Percentiles rank a stretch among this genome's conserved stretches.
Conservation (phyloP, 2,329 filamentous ascomycete species). For the Coleophoma eucalyptorum region DNA sequence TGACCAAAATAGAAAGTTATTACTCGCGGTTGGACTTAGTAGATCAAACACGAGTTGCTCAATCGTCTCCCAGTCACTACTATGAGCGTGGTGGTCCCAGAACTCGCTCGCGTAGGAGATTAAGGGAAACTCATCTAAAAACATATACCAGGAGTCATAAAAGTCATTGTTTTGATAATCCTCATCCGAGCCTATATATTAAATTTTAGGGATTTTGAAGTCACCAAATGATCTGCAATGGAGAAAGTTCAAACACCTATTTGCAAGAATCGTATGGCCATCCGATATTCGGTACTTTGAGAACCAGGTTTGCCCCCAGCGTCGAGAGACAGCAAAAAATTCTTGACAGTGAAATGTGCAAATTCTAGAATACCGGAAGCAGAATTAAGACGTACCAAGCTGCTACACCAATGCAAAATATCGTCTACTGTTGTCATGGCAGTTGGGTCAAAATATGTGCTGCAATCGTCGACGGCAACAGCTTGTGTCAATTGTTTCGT, state of each 20-base stretch:
- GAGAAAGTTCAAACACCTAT: neutral
- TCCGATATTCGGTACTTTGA: slow-evolving; percentile 1
- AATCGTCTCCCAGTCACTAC: too few relatives aligned
- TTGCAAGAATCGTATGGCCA: neutral
- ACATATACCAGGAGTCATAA: too few relatives aligned
- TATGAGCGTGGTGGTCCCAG: too few relatives aligned
- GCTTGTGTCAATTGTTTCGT: slow-evolving; percentile 13
- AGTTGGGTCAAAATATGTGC: slow-evolving; percentile 7
- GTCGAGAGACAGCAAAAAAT: slow-evolving; percentile 13
- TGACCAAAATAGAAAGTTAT: too few relatives aligned
- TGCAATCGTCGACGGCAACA: slow-evolving; percentile 7
- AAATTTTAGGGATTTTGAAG: too few relatives aligned
- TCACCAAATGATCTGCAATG: neutral
- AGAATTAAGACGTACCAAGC: slow-evolving; percentile 12
- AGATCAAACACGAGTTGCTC: too few relatives aligned
- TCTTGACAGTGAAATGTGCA: slow-evolving; percentile 22
- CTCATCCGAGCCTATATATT: too few relatives aligned
- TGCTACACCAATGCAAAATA: slow-evolving; percentile 16
- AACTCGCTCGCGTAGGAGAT: too few relatives aligned
- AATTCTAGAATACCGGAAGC: slow-evolving; percentile 9
- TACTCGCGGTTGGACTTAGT: too few relatives aligned
- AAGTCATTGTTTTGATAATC: too few relatives aligned
- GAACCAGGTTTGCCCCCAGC: neutral
- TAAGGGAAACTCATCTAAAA: too few relatives aligned
- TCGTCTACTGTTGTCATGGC: slow-evolving; percentile 10